Base-by-base conservation (phyloP, 225 moss, liverwort and hornwort genomes). In the Sphagnum contortum region DNA sequence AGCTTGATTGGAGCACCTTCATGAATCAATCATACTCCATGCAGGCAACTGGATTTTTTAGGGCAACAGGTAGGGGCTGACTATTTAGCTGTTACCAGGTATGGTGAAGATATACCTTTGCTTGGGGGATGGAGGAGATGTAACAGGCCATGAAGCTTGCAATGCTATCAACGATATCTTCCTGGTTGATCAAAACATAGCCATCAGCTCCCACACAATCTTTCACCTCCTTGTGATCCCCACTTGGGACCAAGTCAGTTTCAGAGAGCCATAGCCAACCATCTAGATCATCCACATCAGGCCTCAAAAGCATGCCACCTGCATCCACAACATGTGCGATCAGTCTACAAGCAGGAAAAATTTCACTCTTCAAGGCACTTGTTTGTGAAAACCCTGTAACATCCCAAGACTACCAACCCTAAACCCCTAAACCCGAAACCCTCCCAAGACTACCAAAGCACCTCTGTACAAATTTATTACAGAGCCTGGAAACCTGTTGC, bases 151-250 rank as follows among this genome's bases (percentile, higher is more conserved):
- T 92, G 70, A 86, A 89, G 71, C 77, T 85, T 11, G 89, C 85
- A 70, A 88, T 84, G 5, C 85, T 83, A 70, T 94, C 94, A 45
- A 91, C 85, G 62, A 94, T 84, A 55, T 94, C 94, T 64, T 91
- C 91, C 63, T 89, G 91, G 72, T 78, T 81, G 60, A 91, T 78
- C 47, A 88, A 54, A 47, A 88, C 86, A 75, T 87, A 86, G 51
- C 88, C 91, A 67, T 91, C 91, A 56, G 75, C 72, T 13, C 77
- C 87, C 63, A 83, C 67, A 6, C 5, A 86, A 77, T 94, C 87
- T 45, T 69, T 64, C 57, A 88, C 88, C 68, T 82, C 72, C 62
- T 77, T 84, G 45, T 64, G 67, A 4, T 80, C 73, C 69, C 60
- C 76, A 63, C 77, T 29, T 29, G 29, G 81, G 48, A 63, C 63